phyloP scores from a whole-genome alignment of 352 stramenopile genomes.

The Globisporangium acanthophoron region DNA sequence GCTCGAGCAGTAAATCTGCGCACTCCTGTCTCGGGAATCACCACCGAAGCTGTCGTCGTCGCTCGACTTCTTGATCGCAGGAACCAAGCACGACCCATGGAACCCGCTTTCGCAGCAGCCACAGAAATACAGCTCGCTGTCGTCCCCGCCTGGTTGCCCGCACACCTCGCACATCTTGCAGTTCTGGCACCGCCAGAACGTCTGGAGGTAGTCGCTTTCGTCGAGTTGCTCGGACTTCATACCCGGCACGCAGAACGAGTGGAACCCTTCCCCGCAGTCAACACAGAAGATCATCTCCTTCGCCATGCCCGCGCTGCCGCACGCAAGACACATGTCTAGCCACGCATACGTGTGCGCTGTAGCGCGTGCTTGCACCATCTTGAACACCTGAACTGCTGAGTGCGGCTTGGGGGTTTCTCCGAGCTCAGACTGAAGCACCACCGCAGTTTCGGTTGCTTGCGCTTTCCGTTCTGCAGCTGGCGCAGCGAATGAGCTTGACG shows the following conservation, averaged over 20 bases:
- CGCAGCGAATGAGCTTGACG: not conserved
- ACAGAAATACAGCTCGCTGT: conserved; percentile 26
- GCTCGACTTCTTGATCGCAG: conserved; percentile 22
- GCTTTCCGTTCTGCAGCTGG: not conserved
- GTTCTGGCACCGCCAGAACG: conserved; percentile 92
- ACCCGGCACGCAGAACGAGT: conserved; percentile 87
- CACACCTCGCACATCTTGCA: conserved; percentile 96
- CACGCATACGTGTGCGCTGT: conserved; percentile 86
- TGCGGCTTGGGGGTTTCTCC: conserved; percentile 37
- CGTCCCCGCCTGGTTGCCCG: conserved; percentile 38
- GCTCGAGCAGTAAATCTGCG: conserved; percentile 51
- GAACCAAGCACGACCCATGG: conserved; percentile 45
- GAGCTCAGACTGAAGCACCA: conserved; percentile 63
- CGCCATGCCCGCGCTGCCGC: conserved; percentile 77
- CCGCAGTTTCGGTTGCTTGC: not conserved
- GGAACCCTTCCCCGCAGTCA: conserved; percentile 95
- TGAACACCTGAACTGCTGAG: conserved; percentile 65
- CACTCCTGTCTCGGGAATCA: not conserved
- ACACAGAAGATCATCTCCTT: conserved; percentile 92
- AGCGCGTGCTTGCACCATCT: conserved; percentile 66
- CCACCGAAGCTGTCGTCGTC: not conserved
- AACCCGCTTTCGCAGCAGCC: conserved; percentile 50
- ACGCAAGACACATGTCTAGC: conserved; percentile 91
- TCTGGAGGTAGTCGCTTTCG: conserved; percentile 46
- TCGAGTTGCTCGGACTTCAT: conserved; percentile 27